These are phyloP conservation scores for Cordyceps pruinosa DNA, from an alignment of 2,329 filamentous ascomycete species.

Conservation along the genomic window DNA sequence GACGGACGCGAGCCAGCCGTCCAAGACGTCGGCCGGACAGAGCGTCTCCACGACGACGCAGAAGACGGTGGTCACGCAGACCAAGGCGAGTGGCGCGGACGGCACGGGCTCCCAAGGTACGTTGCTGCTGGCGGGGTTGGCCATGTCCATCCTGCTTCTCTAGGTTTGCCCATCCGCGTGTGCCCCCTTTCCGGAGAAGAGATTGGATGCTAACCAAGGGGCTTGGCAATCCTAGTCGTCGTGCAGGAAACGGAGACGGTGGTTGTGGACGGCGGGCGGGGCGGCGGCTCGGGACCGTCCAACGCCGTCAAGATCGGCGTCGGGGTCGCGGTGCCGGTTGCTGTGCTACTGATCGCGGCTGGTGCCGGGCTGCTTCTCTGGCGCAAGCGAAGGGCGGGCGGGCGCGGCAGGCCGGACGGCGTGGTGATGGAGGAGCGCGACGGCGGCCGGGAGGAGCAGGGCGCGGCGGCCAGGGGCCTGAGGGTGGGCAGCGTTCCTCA, in stretches of 20 bases:
- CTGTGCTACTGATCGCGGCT: not conserved
- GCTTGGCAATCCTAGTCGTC: not conserved
- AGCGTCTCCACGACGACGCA: conserved; percentile 17
- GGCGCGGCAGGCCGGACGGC: not conserved
- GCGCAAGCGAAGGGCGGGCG: not conserved
- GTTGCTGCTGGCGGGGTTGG: conserved; percentile 21
- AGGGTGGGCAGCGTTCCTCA: not conserved
- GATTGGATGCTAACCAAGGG: not conserved
- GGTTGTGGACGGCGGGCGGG: not conserved
- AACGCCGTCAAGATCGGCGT: not conserved
- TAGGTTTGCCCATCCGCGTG: not conserved
- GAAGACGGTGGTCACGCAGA: conserved; percentile 21
- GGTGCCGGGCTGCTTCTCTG: not conserved
- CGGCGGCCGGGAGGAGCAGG: not conserved
- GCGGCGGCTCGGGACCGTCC: not conserved
- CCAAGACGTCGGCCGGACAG: not conserved
- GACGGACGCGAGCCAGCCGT: conserved; percentile 13
- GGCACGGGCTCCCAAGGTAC: conserved; percentile 21
- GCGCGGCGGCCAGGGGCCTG: not conserved
- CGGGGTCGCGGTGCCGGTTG: not conserved
- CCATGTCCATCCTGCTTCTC: not conserved
- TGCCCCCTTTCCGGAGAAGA: not conserved
- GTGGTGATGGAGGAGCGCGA: not conserved
- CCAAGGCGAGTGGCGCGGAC: conserved; percentile 18
- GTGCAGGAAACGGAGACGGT: conserved; percentile 5